Base-by-base conservation (phyloP, 2,329 filamentous ascomycete species). In the Alternaria gansuensis region DNA sequence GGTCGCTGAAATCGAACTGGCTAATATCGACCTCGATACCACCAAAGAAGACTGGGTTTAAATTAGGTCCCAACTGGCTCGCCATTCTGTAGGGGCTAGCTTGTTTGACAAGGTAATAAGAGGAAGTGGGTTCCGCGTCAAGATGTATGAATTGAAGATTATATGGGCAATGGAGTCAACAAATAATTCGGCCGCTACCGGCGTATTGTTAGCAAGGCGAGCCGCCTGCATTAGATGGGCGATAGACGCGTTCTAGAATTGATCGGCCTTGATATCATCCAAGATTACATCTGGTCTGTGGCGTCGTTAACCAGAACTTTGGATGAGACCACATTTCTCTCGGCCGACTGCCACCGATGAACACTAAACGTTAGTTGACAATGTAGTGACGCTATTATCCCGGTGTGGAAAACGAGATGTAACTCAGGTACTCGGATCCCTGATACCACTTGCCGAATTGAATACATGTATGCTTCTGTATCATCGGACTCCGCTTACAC, bases 1-100 rank as follows among this genome's bases (percentile, higher is more conserved):
- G 61, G 44, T 72, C 58, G 26, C 29, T 59, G 37, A 72, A 63
- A 48, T 74, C 52, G 48, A 74, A 63, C n/a, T 65, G 48, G 43
- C 61, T 68, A 39, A 57, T 60, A 34, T 72, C 70, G 23, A 72
- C 58, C 17, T 46, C 17, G 7, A 67, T 33, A 6, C 63, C 62
- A 13, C 60, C 64, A 29, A 65, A 58, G 10, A 55, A 37, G 2
- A 63, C 26, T 11, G 36, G n/a, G 11, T 33, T 39, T 9, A 24
- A 23, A 31, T 36, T 26, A 31, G 34, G 29, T 8, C 23, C 23
- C 8, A 21, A 54, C 26, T 33, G 37, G 7, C 29, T 45, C 28
- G 52, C 50, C 54, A 64, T 62, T 13, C 24, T 45, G 21, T 21
- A 14, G 44, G 9, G 40, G n/a, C 39, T 54, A 13, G 28, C 37